Base-by-base conservation (phyloP, 2,329 filamentous ascomycete species). In the Triangularia setosa region DNA sequence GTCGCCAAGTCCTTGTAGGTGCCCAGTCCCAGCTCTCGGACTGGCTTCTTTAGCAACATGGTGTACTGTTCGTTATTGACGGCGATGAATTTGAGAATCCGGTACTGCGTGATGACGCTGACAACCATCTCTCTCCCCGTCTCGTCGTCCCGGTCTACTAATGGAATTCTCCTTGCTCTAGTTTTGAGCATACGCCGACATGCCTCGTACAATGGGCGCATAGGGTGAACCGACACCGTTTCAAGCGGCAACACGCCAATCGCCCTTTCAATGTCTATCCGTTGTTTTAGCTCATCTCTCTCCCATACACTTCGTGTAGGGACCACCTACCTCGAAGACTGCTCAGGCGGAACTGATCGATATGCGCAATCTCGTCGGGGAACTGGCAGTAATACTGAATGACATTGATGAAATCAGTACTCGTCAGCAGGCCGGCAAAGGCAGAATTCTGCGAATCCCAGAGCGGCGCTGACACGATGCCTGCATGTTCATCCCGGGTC, bases 301-400 rank as follows among this genome's bases (percentile, higher is more conserved):
- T 24, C 52, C 25, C 16, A 23, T 33, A 16, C 28, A 21, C 40
- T 18, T 4, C 14, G 27, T 16, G 5, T 7, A 21, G n/a, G 12
- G 12, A 18, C 30, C 21, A 72, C 81, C 65, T 81, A 96, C 93
- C 92, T 85, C 94, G 87, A 64, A 99, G 84, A 74, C 92, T 97
- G 79, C 91, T 94, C 67, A 99, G 80, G 56, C 92, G 89, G 76
- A 99, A 97, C 76, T 97, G 91, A 70, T 98, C 95, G 72, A 99
- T 91, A 74, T 94, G 89, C 69, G 89, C 87, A 66, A 98, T 85
- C 64, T 93, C 90, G 70, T 96, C 92, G 2, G 94, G 95, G 72
- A 95, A 96, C 78, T 98, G 93, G 83, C 93, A 97, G 81, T 99
- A 98, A 79, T 99, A 99, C 76, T 98, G 94, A 48, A 99, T 96